Evolutionary conservation across 495 filamentous ascomycete genomes (phyloP).

Genomic region (Aspergillus wentii): DNA sequence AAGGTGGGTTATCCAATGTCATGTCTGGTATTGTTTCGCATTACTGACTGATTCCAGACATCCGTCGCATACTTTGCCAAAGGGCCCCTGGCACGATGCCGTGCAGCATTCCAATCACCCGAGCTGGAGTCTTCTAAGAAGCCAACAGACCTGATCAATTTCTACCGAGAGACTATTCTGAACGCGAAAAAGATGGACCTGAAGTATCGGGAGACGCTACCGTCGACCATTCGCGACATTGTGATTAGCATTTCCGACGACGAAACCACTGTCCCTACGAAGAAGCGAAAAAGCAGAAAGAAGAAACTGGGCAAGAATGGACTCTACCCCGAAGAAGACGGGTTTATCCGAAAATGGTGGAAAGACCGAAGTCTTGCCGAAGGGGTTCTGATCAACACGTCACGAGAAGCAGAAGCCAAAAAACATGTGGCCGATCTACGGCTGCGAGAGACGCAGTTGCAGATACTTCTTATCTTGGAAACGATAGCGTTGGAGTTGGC

Average conservation of each 20-base stretch:
- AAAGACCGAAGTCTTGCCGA: slow-evolving; percentile 39
- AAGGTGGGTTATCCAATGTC: slow-evolving; percentile 48
- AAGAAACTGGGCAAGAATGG: slow-evolving; percentile 72
- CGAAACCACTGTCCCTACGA: slow-evolving; percentile 36
- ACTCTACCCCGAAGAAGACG: slow-evolving; percentile 69
- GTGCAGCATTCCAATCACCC: slow-evolving; percentile 65
- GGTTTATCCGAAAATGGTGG: slow-evolving; percentile 81
- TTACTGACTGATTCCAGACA: slow-evolving; percentile 45
- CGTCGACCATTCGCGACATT: slow-evolving; percentile 59
- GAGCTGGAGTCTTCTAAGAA: slow-evolving; percentile 30
- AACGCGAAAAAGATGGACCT: slow-evolving; percentile 74
- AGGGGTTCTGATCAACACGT: slow-evolving; percentile 26
- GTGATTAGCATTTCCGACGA: slow-evolving; percentile 60
- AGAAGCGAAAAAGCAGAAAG: slow-evolving; percentile 61
- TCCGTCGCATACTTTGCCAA: slow-evolving; percentile 97
- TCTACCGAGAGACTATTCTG: slow-evolving; percentile 66
- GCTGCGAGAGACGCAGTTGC: slow-evolving; percentile 76
- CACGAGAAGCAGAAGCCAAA: slow-evolving; percentile 50
- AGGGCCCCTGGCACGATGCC: slow-evolving; percentile 83
- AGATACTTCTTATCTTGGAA: slow-evolving; percentile 87
- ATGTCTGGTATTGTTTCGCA: slow-evolving; percentile 2
- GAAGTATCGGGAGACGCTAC: slow-evolving; percentile 78
- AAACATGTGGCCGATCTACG: slow-evolving; percentile 61
- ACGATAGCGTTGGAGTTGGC: slow-evolving; percentile 66
- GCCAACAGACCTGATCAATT: slow-evolving; percentile 52